Evolutionary conservation across 2,329 filamentous ascomycete species (phyloP).

Genomic region (Diaporthe nobilis): DNA sequence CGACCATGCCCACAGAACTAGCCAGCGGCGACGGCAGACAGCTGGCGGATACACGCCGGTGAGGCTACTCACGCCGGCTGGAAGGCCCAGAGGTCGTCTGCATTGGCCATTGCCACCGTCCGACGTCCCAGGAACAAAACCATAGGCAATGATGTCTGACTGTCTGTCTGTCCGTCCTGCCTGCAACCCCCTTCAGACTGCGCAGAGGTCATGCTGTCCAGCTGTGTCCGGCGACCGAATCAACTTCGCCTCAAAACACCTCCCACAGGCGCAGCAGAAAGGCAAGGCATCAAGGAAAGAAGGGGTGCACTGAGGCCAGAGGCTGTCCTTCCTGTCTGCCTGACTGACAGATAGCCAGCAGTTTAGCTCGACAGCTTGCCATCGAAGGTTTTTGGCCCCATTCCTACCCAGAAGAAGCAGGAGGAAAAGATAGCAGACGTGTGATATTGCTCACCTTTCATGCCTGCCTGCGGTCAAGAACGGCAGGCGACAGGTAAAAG

Average conservation of each 20-base stretch:
- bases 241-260: background rate
- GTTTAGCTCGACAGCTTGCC: background rate
- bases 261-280: background rate
- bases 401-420: background rate
- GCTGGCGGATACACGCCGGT: background rate
- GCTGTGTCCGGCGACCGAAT: background rate
- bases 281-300: background rate
- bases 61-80: background rate
- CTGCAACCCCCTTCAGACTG: background rate
- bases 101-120: background rate
- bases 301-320: background rate
- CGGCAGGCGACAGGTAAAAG: background rate
- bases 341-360: background rate
- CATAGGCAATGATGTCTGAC: background rate
- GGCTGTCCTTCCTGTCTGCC: background rate
- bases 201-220: background rate
- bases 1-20: background rate
- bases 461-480: constrained; percentile 13
- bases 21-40: background rate
- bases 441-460: background rate
- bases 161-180: background rate
- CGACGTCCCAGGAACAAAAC: background rate
- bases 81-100: background rate
- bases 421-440: background rate
- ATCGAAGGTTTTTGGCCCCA: constrained; percentile 1